Evolutionary conservation across 2,329 filamentous ascomycete species (phyloP), one percentile per base, ranked within the genome.

Genomic region (Macrophomina tecta): DNA sequence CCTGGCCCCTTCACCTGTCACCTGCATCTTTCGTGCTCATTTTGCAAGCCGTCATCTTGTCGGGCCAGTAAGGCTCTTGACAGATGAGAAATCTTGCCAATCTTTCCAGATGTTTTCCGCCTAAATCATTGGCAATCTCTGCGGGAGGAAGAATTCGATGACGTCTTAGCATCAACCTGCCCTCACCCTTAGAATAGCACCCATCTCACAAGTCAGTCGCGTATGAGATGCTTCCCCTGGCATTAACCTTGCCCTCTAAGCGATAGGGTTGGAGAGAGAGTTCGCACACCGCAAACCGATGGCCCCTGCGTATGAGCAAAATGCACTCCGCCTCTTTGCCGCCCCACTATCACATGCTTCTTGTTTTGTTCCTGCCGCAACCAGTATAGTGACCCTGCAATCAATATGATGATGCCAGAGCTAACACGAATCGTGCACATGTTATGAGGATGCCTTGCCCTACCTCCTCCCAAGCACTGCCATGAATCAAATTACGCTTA

Each of bases 281-380:
- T 12, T 8, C 32, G 30, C 45, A 38, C 58, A 62, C 58, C 58
- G 58, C 58, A 62, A 49, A 16, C 58, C 11, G 4, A 28, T 30
- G 58, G 45, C n/a, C 58, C 32, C 32, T 40, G 58, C 58, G 45
- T 32, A 14, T 40, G 30, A 16, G 9, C 23, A 7, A 7, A 23
- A 3, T 14, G 8, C 45, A 49, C 58, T 62, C 32, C 32, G 58
- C 58, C 45, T 9, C 52, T n/a, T n/a, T 9, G 9, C 42, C 8
- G 58, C 42, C 58, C 58, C 58, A 62, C 58, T 62, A 38, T 62
- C 58, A 62, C 58, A 62, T 62, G 58, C 45, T 48, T 36, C 23
- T 30, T 42, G n/a, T 16, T 5, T n/a, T 12, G 18, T 30, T 51
- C n/a, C 8, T n/a, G 23, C 46, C n/a, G 16, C 16, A 9, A 28